Percentiles rank a stretch among this genome's conserved stretches.
Conservation (phyloP, 331 rosid genomes). For the Malus hybrid region DNA sequence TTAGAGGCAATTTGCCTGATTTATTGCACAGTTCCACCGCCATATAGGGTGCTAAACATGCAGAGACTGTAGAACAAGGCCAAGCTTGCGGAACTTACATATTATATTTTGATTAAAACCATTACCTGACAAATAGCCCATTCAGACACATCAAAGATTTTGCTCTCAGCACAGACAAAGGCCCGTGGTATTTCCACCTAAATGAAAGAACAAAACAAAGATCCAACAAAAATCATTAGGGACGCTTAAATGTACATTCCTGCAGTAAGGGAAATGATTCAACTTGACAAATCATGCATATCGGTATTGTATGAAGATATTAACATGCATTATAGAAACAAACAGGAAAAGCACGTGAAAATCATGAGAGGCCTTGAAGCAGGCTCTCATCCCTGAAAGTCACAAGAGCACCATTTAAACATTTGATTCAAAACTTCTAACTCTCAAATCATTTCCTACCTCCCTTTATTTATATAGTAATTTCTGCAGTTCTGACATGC, state of each 20-base stretch:
- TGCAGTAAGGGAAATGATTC: not conserved
- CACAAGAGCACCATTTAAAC: not conserved
- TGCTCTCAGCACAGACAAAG: conserved; percentile 96
- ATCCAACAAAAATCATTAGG: not conserved
- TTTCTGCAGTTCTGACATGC: not conserved
- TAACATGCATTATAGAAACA: not conserved
- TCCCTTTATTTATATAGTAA: not conserved
- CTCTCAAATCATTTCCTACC: not conserved
- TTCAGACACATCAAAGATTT: conserved; percentile 93
- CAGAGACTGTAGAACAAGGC: not conserved
- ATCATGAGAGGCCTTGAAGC: not conserved
- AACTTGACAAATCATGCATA: not conserved
- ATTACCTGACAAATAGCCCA: conserved; percentile 99
- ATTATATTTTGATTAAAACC: not conserved
- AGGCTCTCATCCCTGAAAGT: not conserved
- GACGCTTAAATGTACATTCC: not conserved
- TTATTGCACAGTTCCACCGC: not conserved
- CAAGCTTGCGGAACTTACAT: not conserved
- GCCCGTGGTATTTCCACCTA: conserved; percentile 97
- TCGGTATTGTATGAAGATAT: not conserved
- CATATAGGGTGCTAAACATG: not conserved
- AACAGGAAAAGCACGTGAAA: not conserved
- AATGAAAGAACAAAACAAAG: conserved; percentile 14
- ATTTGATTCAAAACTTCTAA: not conserved
- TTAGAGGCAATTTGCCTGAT: not conserved